phyloP scores from a whole-genome alignment of 495 filamentous ascomycete species.

The Oleoguttula mirabilis region DNA sequence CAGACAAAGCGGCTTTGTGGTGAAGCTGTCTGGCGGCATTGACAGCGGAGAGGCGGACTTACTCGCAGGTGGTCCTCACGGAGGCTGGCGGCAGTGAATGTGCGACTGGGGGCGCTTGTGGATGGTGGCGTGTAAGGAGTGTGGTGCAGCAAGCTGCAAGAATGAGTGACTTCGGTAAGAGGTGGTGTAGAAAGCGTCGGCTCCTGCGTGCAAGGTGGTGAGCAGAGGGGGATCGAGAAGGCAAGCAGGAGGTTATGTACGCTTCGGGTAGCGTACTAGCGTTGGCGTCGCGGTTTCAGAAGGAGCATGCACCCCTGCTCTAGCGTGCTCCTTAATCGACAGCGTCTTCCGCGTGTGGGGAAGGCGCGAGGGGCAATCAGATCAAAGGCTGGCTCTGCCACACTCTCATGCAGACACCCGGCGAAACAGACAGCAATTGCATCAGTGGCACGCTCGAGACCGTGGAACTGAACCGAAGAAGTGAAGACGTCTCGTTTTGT shows the following conservation, averaged over 20 bases:
- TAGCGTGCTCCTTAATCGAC: not conserved
- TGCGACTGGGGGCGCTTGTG: constrained; percentile 2
- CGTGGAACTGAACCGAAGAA: not conserved
- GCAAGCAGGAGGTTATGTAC: not conserved
- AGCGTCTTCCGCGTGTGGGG: not conserved
- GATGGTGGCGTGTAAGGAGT: not conserved
- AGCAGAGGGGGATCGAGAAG: not conserved
- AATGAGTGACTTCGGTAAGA: constrained; percentile 1
- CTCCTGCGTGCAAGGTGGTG: not conserved
- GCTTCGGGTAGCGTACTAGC: not conserved
- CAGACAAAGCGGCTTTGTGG: too few relatives aligned
- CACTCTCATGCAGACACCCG: not conserved
- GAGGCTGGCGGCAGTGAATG: constrained; percentile 1
- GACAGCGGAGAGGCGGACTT: too few relatives aligned
- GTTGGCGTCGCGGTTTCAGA: not conserved
- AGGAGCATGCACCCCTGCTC: not conserved
- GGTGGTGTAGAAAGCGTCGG: not conserved
- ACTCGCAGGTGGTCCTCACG: too few relatives aligned
- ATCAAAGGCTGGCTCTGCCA: not conserved
- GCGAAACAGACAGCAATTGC: not conserved
- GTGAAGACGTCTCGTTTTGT: not conserved
- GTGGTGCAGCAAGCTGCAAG: constrained; percentile 4
- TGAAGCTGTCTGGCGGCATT: too few relatives aligned
- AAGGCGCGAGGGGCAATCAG: not conserved
- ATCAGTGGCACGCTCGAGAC: not conserved